phyloP scores from a whole-genome alignment of 176 grass and related monocot genomes.

The Oryza rufipogon region DNA sequence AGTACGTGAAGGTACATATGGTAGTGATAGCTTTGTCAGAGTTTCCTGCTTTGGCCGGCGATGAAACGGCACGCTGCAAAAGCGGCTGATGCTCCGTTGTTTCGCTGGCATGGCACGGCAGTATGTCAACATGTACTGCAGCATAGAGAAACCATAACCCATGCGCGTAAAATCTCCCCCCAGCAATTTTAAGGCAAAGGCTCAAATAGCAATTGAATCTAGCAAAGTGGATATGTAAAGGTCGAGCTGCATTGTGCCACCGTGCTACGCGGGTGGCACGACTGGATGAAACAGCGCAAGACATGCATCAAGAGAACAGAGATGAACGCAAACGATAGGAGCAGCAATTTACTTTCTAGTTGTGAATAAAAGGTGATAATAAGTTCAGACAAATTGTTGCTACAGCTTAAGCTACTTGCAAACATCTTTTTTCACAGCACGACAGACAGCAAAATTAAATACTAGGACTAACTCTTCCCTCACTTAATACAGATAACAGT shows the following conservation, averaged over 20 bases:
- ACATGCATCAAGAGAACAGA: not conserved
- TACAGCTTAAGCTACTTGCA: slow-evolving; percentile 48
- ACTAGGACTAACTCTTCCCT: slow-evolving; percentile 43
- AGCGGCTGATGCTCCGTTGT: not conserved
- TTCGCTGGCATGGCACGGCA: not conserved
- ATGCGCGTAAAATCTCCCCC: not conserved
- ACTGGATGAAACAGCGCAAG: not conserved
- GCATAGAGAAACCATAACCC: not conserved
- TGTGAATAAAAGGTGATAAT: slow-evolving; percentile 33
- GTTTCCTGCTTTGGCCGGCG: not conserved
- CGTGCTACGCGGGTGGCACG: no score
- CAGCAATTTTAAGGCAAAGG: not conserved
- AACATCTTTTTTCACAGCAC: slow-evolving; percentile 40
- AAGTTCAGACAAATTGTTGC: slow-evolving; percentile 45
- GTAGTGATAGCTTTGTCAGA: not conserved
- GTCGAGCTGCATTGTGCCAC: not conserved
- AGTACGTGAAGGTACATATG: not conserved
- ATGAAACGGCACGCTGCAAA: not conserved
- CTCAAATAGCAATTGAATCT: no score
- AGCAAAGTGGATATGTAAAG: not conserved
- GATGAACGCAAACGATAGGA: not conserved
- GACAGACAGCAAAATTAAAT: slow-evolving; percentile 36
- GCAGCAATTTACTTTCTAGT: slow-evolving; percentile 30
- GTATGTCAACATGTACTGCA: not conserved
- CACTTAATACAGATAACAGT: slow-evolving; percentile 41